Conservation (phyloP, 208 protist genomes). For the Angomonas deanei region DNA sequence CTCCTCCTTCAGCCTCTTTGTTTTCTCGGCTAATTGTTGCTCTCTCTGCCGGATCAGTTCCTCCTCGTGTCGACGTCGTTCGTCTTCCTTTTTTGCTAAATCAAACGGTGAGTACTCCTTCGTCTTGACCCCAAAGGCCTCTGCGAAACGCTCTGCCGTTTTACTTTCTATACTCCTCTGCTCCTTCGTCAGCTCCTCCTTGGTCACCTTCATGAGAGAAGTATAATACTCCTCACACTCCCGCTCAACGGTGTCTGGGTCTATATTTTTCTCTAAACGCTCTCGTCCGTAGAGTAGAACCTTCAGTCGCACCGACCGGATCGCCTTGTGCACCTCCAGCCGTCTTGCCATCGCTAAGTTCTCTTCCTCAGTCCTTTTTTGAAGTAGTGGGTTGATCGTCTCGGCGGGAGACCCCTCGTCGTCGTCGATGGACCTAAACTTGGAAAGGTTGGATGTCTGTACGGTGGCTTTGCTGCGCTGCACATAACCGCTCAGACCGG, state of each 20-base stretch:
- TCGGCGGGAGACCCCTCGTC: slow-evolving; percentile 11
- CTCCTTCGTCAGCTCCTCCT: slow-evolving; percentile 19
- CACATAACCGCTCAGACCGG: slow-evolving; percentile 80
- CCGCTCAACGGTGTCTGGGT: slow-evolving; percentile 34
- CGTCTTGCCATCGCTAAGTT: slow-evolving; percentile 53
- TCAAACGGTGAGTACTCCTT: slow-evolving; percentile 38
- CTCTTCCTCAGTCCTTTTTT: slow-evolving; percentile 55
- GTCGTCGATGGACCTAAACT: slow-evolving; percentile 15
- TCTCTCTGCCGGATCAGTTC: slow-evolving; percentile 40
- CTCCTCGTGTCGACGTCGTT: slow-evolving; percentile 30
- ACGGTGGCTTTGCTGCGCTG: slow-evolving; percentile 66
- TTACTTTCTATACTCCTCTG: slow-evolving; percentile 39
- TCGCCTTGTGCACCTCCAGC: slow-evolving; percentile 45
- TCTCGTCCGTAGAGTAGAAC: slow-evolving; percentile 73
- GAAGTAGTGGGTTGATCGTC: slow-evolving; percentile 63
- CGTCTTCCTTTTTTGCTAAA: slow-evolving; percentile 40
- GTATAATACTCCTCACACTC: slow-evolving; percentile 58
- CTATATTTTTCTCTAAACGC: slow-evolving; percentile 35
- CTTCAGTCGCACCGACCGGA: slow-evolving; percentile 51
- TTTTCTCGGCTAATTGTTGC: slow-evolving; percentile 57
- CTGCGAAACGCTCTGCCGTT: slow-evolving; percentile 66
- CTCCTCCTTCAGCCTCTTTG: slow-evolving; percentile 62
- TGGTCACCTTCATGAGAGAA: slow-evolving; percentile 29
- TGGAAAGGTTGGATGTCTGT: slow-evolving; percentile 14
- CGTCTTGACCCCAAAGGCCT: slow-evolving; percentile 52